Base-by-base conservation (phyloP, 1,284 basidiomycete species). In the Moniliophthora roreri region DNA sequence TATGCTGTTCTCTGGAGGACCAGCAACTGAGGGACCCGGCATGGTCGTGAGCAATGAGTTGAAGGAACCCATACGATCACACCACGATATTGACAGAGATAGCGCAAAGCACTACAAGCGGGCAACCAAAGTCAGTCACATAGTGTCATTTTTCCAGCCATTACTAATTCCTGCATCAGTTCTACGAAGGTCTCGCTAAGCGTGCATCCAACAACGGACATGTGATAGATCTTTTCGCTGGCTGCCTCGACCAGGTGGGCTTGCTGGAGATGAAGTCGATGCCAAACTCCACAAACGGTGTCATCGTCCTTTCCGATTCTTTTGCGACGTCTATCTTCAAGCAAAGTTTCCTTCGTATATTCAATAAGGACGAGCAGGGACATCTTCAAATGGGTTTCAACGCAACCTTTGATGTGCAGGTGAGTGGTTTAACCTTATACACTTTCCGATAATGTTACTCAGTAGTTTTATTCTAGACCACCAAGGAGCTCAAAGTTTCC, bases 301-400 rank as follows among this genome's bases (percentile, higher is more conserved):
- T 92, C 63, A 96, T 98, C 68, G 92, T 98, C 50, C 81, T 98
- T 34, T 94, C 96, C 44, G 97, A 99, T 69, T 96, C 94, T 3
- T 99, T 99, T 73, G 90, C 94, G 50, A 99, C 96, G 35, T 95
- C 94, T 38, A 98, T 99, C 70, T 99, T 99, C 84, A 98, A 98
- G 78, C 95, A 98, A 73, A 91, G 87, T 63, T 98, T 98, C 87
- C 80, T 98, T 53, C 86, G 95, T 52, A 79, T 97, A 48, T 95
- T 99, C 71, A 86, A 81, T 66, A 98, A 98, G 73, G 96, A 98
- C 65, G 93, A 94, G 18, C 85, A 96, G 61, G 96, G 95, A 0
- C 81, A 91, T 64, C 77, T 99, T 21, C 87, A 91, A 66, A 98
- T 99, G 95, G 96, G 96, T 58, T 99, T 99, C 78, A 99, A 99